Percentiles rank a stretch among this genome's conserved stretches.
Conservation (phyloP, 2,329 filamentous ascomycete species). For the Scleromitrula shiraiana region DNA sequence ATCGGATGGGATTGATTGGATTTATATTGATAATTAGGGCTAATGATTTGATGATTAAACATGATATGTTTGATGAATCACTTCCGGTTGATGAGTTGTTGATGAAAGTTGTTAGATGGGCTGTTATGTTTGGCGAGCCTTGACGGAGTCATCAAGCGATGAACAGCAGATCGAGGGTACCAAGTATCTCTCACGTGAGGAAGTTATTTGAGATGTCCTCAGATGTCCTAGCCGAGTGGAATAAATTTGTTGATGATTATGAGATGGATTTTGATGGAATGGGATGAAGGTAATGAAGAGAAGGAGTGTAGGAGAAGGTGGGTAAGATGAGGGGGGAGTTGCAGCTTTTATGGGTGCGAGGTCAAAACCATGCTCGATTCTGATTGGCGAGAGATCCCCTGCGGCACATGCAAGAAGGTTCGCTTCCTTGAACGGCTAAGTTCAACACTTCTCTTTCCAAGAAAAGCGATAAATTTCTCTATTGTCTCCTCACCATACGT, state of each 20-base stretch:
- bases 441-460: conserved; percentile 11
- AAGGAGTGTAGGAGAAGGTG: conserved; percentile 26
- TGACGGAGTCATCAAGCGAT: conserved; percentile 19
- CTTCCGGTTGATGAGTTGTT: conserved; percentile 15
- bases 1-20: background rate
- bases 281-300: conserved; percentile 9
- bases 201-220: conserved; percentile 19
- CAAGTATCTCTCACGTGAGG: conserved; percentile 21
- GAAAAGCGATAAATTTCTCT: background rate
- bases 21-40: background rate
- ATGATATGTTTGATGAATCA: conserved; percentile 19
- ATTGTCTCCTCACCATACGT: background rate
- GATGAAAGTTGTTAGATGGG: conserved; percentile 18
- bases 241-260: conserved; percentile 19
- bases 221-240: conserved; percentile 18
- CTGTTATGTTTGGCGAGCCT: conserved; percentile 18
- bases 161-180: conserved; percentile 28
- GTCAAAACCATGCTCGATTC: conserved; percentile 3
- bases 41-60: background rate
- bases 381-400: conserved; percentile 7
- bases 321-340: conserved; percentile 20
- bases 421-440: conserved; percentile 15
- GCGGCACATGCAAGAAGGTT: conserved; percentile 8
- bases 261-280: conserved; percentile 13
- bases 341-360: conserved; percentile 23